A percentile compares a stretch with the other conserved stretches of the same genome.
Evolutionary conservation across 2,329 filamentous ascomycete genomes (phyloP).

Genomic region (Paraphoma sp.): DNA sequence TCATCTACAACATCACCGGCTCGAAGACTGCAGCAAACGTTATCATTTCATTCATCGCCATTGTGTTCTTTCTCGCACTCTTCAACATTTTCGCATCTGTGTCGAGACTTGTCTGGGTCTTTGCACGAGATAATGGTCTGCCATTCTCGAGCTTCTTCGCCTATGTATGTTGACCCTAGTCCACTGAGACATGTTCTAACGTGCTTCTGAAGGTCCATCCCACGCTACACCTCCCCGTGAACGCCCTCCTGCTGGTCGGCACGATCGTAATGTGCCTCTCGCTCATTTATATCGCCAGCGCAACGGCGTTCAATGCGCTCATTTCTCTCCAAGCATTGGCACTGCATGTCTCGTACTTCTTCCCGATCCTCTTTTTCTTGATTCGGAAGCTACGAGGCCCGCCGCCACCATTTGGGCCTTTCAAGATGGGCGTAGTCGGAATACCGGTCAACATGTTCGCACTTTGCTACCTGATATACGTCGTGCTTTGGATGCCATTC

Average conservation of each 20-base stretch:
- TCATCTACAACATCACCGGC: conserved; percentile 50
- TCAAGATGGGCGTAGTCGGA: conserved; percentile 34
- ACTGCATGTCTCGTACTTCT: conserved; percentile 41
- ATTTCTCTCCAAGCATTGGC: conserved; percentile 42
- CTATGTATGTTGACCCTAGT: conserved; percentile 24
- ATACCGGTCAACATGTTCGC: conserved; percentile 33
- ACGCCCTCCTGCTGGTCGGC: conserved; percentile 31
- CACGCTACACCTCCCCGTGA: conserved; percentile 31
- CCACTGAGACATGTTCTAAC: neutral
- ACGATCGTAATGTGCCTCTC: conserved; percentile 40
- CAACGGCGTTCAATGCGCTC: conserved; percentile 45
- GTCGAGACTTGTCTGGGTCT: conserved; percentile 58
- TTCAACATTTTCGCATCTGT: conserved; percentile 56
- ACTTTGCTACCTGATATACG: conserved; percentile 31
- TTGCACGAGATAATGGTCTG: conserved; percentile 56
- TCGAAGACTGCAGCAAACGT: conserved; percentile 51
- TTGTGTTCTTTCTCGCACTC: conserved; percentile 49
- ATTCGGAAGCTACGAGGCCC: conserved; percentile 25
- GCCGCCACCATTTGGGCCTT: conserved; percentile 32
- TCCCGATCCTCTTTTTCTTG: conserved; percentile 38
- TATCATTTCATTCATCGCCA: conserved; percentile 48
- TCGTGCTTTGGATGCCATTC: conserved; percentile 41
- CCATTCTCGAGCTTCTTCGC: conserved; percentile 46
- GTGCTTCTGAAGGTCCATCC: conserved; percentile 28
- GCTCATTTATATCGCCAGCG: conserved; percentile 39